These are phyloP conservation scores for Macadamia integrifolia DNA, from an alignment of 164 flowering plant genomes.

Conservation along the genomic window DNA sequence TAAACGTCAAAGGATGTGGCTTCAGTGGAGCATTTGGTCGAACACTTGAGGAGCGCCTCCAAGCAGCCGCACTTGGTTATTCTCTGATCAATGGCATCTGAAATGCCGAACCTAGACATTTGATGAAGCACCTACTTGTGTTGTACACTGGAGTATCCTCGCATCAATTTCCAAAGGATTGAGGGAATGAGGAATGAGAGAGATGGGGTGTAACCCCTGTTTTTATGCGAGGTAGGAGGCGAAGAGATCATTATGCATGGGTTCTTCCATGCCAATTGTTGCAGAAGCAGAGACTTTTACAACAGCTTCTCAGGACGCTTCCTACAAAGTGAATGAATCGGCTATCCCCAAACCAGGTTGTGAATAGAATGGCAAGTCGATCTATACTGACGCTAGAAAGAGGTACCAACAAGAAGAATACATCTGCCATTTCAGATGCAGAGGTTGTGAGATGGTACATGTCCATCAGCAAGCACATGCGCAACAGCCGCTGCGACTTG, in stretches of 20 bases:
- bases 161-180: no score
- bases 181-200: no score
- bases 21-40: no score
- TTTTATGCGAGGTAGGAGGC: no score
- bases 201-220: no score
- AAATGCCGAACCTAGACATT: no score
- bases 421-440: slow-evolving; percentile 18
- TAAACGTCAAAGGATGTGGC: no score
- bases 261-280: not conserved
- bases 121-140: no score
- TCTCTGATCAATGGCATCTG: no score
- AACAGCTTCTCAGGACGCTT: not conserved
- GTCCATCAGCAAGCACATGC: slow-evolving; percentile 57
- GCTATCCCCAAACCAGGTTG: not conserved
- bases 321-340: not conserved
- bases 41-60: no score
- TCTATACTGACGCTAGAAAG: not conserved
- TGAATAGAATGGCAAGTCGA: not conserved
- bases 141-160: no score
- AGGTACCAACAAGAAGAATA: not conserved
- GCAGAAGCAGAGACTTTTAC: not conserved
- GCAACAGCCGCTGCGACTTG: slow-evolving; percentile 40
- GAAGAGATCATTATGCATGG: not conserved
- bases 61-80: no score
- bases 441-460: slow-evolving; percentile 54